Conservation (phyloP, 805 yeast genomes). For the Candida fluviatilis region DNA sequence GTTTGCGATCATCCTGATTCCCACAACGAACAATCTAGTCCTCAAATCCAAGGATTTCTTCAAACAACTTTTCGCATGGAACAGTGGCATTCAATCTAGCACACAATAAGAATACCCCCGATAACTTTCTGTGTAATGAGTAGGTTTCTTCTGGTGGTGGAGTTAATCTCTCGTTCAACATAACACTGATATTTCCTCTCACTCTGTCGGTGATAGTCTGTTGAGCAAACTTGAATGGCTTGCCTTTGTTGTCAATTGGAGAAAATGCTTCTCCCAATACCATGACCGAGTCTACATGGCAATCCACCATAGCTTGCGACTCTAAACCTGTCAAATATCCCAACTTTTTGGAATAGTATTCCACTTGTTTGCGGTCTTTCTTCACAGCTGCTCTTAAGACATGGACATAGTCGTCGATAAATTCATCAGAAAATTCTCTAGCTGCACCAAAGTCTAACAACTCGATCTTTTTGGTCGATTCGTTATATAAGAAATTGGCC, state of each 20-base stretch:
- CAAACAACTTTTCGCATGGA: conserved; percentile 73
- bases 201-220: conserved; percentile 96
- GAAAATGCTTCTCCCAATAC: conserved; percentile 92
- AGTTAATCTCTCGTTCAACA: conserved; percentile 86
- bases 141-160: conserved; percentile 99
- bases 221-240: conserved; percentile 62
- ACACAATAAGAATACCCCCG: conserved; percentile 90
- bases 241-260: conserved; percentile 43
- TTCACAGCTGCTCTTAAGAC: conserved; percentile 72
- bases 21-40: too few species aligned
- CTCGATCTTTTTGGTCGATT: conserved; percentile 67
- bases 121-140: conserved; percentile 89
- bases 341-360: conserved; percentile 60
- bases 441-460: conserved; percentile 95
- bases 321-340: conserved; percentile 94
- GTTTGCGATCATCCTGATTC: too few species aligned
- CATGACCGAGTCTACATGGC: conserved; percentile 87
- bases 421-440: conserved; percentile 66
- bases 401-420: conserved; percentile 63
- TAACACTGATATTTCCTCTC: conserved; percentile 77
- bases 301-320: conserved; percentile 79
- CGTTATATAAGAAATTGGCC: conserved; percentile 92
- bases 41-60: conserved; percentile 63
- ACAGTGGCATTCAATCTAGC: conserved; percentile 80
- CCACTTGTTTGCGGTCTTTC: conserved; percentile 61